Evolutionary conservation across 768 basidiomycete species (phyloP).

Genomic region (Phlegmacium glaucopus): DNA sequence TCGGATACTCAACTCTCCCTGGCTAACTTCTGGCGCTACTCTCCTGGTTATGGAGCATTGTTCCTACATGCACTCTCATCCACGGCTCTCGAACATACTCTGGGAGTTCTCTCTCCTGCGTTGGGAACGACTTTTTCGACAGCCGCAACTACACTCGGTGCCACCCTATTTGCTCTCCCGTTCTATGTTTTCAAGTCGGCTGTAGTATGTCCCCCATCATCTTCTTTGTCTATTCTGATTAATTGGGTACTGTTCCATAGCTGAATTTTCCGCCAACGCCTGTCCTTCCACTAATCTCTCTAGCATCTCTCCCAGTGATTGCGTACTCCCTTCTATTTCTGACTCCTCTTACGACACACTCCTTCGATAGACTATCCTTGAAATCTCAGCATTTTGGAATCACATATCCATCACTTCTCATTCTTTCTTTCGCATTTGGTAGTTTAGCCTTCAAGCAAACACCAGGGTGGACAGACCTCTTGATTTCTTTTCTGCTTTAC

Average conservation of each 20-base stretch:
- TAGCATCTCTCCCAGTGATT: conserved; percentile 58
- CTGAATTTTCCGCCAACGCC: conserved; percentile 50
- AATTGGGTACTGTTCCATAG: conserved; percentile 25
- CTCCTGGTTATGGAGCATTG: conserved; percentile 69
- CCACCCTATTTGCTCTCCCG: conserved; percentile 58
- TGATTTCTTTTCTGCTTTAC: conserved; percentile 56
- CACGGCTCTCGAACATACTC: conserved; percentile 59
- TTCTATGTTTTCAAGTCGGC: conserved; percentile 60
- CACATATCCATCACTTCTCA: conserved; percentile 52
- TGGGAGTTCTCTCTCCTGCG: conserved; percentile 52
- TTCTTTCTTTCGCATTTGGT: conserved; percentile 53
- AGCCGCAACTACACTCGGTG: conserved; percentile 57
- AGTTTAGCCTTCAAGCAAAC: conserved; percentile 60
- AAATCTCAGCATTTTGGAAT: conserved; percentile 53
- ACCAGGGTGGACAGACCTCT: conserved; percentile 55
- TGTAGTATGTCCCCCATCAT: conserved; percentile 40
- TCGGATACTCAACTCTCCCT: conserved; percentile 48
- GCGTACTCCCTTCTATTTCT: conserved; percentile 62
- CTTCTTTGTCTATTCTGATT: background rate
- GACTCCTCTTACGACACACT: conserved; percentile 46
- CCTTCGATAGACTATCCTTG: conserved; percentile 44
- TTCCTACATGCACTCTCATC: conserved; percentile 57
- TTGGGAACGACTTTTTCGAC: conserved; percentile 54
- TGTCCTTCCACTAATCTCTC: conserved; percentile 51
- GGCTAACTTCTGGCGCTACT: conserved; percentile 37